phyloP scores from a whole-genome alignment of 768 basidiomycete species.

The Sarcodon aspratus region DNA sequence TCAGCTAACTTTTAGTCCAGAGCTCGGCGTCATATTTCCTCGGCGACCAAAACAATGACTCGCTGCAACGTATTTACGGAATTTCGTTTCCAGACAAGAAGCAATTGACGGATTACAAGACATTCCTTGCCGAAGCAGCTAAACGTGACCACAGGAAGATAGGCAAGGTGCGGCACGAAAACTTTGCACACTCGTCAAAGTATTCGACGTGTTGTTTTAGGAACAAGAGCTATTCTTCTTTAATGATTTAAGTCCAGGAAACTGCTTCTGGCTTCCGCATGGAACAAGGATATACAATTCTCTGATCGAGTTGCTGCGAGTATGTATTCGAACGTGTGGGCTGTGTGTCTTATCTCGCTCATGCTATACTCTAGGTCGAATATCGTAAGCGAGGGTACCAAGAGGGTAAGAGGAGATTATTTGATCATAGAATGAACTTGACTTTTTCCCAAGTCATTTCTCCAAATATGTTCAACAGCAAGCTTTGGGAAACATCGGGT shows the following conservation, averaged over 20 bases:
- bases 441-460: slow-evolving; percentile 60
- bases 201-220: slow-evolving; percentile 15
- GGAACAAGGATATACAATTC: slow-evolving; percentile 96
- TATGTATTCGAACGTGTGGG: slow-evolving; percentile 28
- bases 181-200: neutral
- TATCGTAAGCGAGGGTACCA: slow-evolving; percentile 95
- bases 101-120: slow-evolving; percentile 89
- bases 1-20: slow-evolving; percentile 22
- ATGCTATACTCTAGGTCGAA: slow-evolving; percentile 42
- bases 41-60: slow-evolving; percentile 86
- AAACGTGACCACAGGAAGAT: slow-evolving; percentile 96
- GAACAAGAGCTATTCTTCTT: slow-evolving; percentile 99
- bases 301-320: slow-evolving; percentile 82
- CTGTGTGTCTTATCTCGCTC: neutral
- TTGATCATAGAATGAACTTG: no score
- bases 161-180: slow-evolving; percentile 45
- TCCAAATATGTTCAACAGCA: slow-evolving; percentile 93
- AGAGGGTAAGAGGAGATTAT: slow-evolving; percentile 48
- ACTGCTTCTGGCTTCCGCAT: slow-evolving; percentile 94
- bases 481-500: slow-evolving; percentile 96
- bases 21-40: slow-evolving; percentile 98
- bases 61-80: slow-evolving; percentile 92
- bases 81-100: slow-evolving; percentile 99
- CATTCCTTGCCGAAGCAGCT: slow-evolving; percentile 93
- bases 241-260: slow-evolving; percentile 92